Evolutionary conservation across 306 rosid genomes (phyloP).

Genomic region (Rubus idaeus): DNA sequence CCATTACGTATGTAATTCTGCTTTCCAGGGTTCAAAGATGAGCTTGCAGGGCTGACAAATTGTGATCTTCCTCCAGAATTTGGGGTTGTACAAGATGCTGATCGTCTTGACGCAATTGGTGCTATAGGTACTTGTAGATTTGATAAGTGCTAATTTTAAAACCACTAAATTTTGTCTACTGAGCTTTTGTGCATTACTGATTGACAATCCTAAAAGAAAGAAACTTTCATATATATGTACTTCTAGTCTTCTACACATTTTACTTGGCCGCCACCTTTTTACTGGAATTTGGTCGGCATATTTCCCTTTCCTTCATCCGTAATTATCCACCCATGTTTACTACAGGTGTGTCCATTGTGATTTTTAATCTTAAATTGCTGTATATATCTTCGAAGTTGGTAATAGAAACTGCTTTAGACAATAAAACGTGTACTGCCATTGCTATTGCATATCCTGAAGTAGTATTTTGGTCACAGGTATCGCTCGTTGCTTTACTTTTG

Average conservation of each 20-base stretch:
- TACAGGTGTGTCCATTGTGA: neutral
- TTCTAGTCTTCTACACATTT: no score
- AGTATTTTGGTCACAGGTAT: constrained; percentile 50
- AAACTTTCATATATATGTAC: no score
- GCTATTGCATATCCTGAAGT: neutral
- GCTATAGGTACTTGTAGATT: constrained; percentile 67
- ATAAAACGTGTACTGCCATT: neutral
- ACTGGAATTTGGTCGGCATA: neutral
- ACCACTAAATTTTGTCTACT: neutral
- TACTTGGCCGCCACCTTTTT: no score
- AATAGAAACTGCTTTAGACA: neutral
- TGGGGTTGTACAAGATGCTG: constrained; percentile 91
- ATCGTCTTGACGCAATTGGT: constrained; percentile 95
- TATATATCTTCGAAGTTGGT: no score
- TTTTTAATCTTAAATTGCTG: neutral
- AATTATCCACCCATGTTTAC: neutral
- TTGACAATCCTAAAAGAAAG: neutral
- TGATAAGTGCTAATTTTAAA: neutral
- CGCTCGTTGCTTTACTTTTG: constrained; percentile 93
- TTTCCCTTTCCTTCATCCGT: neutral
- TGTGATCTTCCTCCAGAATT: constrained; percentile 60
- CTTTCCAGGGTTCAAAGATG: constrained; percentile 84
- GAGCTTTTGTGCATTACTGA: neutral
- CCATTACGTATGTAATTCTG: constrained; percentile 2
- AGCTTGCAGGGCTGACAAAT: constrained; percentile 52